Evolutionary conservation across 1,284 basidiomycete species (phyloP).

Genomic region (Cutaneotrichosporon cavernicola): DNA sequence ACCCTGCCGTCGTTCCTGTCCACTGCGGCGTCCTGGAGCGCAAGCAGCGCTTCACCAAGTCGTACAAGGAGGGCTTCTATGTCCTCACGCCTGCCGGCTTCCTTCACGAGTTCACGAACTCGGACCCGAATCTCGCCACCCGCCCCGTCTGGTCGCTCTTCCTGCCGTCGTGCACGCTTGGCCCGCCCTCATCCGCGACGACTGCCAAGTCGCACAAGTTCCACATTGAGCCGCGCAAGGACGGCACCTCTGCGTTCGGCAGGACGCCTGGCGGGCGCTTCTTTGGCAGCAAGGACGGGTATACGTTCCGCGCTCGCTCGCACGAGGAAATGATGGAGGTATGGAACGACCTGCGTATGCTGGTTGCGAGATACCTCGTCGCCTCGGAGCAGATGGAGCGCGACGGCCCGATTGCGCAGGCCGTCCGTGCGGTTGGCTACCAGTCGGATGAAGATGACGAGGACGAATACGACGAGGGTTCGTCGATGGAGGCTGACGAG

Average conservation of each 20-base stretch:
- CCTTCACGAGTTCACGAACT: conserved; percentile 83
- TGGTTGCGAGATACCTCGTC: conserved; percentile 92
- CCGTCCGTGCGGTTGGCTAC: conserved; percentile 77
- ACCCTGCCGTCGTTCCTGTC: conserved; percentile 81
- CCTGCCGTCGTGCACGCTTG: conserved; percentile 92
- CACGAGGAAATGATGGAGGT: conserved; percentile 99
- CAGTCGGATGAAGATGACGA: conserved; percentile 68
- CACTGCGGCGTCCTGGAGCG: conserved; percentile 91
- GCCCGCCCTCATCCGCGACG: conserved; percentile 74
- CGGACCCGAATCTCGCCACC: conserved; percentile 67
- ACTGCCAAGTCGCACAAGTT: conserved; percentile 85
- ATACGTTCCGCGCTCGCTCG: conserved; percentile 85
- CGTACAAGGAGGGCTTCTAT: conserved; percentile 85
- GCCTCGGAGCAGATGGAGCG: conserved; percentile 92
- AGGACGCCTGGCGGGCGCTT: conserved; percentile 65
- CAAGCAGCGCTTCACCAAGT: conserved; percentile 93
- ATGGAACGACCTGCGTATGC: conserved; percentile 98
- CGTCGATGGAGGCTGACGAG: conserved; percentile 65
- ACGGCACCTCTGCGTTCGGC: conserved; percentile 57
- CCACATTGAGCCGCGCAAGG: conserved; percentile 90
- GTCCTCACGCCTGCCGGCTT: conserved; percentile 94
- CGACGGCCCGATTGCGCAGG: conserved; percentile 86
- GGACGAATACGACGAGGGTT: conserved; percentile 66
- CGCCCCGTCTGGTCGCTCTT: conserved; percentile 86
- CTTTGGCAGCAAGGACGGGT: conserved; percentile 62